Base-by-base conservation (phyloP, 768 basidiomycete species). In the Gelatoporia subvermispora region DNA sequence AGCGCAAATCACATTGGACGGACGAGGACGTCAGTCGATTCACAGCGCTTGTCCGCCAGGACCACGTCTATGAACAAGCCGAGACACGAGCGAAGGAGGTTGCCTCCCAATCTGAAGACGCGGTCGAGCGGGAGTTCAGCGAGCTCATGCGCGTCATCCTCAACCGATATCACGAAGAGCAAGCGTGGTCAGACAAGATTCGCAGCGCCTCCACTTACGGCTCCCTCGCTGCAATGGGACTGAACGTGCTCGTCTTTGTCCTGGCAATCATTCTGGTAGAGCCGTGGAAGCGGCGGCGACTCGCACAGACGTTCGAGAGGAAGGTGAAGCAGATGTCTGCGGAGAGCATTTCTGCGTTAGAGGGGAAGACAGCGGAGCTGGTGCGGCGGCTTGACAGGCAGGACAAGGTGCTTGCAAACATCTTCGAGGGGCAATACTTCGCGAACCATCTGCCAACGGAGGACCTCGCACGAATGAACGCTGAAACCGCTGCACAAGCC, bases 171-270 rank as follows among this genome's bases (percentile, higher is more conserved):
- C 95, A 98, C 70, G 95, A 97, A 68, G 96, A 99, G 64, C 96
- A 99, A 65, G 82, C 97, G 2, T 99, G 96, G 96, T 93, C 90
- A 45, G 95, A 99, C 73, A 99, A 99, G 70, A 96, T 99, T 51
- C 82, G 96, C 31, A 92, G 89, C 57, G 86, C 88, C 22, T 93
- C 90, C 53, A 97, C 96, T 4, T 97, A 97, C 64, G 94, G 93
- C 3, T 87, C 85, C 35, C 71, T 97, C 50, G 84, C 83, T 4
- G 94, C 82, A 46, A 76, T 97, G 20, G 85, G 82, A 11, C 78
- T 95, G 52, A 99, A 99, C 68, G 67, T 98, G 69, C 52, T 88
- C 45, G 87, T 99, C 41, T 99, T 99, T 65, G 67, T 98, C 48
- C 68, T 87, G 52, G 95, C 96, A 8, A 91, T 97, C 55, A 64